Percentiles rank a stretch among this genome's conserved stretches.
These are phyloP conservation scores for Pseudevernia furfuracea DNA, from an alignment of 495 filamentous ascomycete species.

Conservation along the genomic window DNA sequence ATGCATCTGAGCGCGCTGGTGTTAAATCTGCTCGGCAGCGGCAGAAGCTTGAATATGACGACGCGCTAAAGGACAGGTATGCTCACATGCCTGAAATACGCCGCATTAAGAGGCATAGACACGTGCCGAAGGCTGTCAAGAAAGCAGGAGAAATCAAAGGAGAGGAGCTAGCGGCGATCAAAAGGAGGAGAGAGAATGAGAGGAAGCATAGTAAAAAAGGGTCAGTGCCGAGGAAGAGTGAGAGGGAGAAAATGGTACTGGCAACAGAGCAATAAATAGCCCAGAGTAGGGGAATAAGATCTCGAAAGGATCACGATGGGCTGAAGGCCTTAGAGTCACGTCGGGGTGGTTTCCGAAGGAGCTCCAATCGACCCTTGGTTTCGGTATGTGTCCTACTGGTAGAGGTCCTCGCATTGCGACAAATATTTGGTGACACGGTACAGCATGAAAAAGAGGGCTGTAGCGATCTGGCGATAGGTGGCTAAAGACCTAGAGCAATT, in stretches of 20 bases:
- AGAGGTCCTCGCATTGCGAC: background rate
- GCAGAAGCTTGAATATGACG: constrained; percentile 86
- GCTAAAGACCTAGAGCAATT: no score
- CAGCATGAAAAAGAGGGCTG: background rate
- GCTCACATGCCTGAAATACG: constrained; percentile 93
- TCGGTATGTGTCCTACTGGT: background rate
- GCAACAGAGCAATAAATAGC: constrained; percentile 44
- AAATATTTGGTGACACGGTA: background rate
- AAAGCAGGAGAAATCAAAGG: constrained; percentile 95
- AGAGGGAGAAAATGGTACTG: constrained; percentile 91
- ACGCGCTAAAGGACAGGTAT: constrained; percentile 74
- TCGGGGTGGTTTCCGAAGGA: background rate
- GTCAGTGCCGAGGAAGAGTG: constrained; percentile 61
- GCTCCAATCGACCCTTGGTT: background rate
- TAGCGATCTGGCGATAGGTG: background rate
- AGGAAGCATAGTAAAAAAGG: constrained; percentile 78
- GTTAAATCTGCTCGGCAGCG: constrained; percentile 78
- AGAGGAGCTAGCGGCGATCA: constrained; percentile 78
- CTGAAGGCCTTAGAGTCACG: background rate
- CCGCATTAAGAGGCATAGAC: constrained; percentile 81
- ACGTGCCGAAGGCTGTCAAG: constrained; percentile 90
- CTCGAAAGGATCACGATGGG: background rate
- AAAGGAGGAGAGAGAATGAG: constrained; percentile 88
- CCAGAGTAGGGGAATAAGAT: background rate
- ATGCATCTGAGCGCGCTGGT: constrained; percentile 77